Percentiles rank a stretch among this genome's conserved stretches.
Conservation (phyloP, 345 rosid genomes). For the Hibiscus syriacus region DNA sequence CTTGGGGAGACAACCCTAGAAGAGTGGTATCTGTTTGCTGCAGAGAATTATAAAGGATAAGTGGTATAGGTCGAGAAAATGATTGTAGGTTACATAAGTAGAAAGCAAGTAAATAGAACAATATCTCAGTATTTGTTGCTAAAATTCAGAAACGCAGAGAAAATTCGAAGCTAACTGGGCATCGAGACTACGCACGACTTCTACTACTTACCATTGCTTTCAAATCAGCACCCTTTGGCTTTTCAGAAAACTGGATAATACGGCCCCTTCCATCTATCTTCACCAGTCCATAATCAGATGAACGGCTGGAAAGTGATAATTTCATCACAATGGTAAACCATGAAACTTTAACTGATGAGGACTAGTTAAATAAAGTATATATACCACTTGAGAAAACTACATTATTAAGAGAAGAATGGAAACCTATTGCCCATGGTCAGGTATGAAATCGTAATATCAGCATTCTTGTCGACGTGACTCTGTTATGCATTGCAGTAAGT, state of each 20-base stretch:
- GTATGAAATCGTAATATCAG: slow-evolving; percentile 81
- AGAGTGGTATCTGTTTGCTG: slow-evolving; percentile 67
- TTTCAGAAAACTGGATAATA: slow-evolving; percentile 66
- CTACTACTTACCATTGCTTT: slow-evolving; percentile 63
- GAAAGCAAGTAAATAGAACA: neutral
- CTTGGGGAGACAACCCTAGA: slow-evolving; percentile 59
- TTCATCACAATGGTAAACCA: slow-evolving; percentile 7
- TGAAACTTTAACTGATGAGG: neutral
- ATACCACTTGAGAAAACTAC: neutral
- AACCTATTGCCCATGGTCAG: slow-evolving; percentile 63
- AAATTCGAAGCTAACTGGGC: no score
- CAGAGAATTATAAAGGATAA: slow-evolving; percentile 14
- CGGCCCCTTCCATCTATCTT: slow-evolving; percentile 64
- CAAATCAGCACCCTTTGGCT: slow-evolving; percentile 71
- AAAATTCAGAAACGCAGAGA: no score
- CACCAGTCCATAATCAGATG: slow-evolving; percentile 83
- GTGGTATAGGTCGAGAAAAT: neutral
- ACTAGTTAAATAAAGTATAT: neutral
- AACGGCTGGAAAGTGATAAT: slow-evolving; percentile 45
- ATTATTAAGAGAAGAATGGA: slow-evolving; percentile 17
- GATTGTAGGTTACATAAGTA: neutral
- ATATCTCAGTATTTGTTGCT: neutral
- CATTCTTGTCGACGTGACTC: slow-evolving; percentile 71
- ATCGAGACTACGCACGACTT: no score
- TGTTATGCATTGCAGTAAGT: slow-evolving; percentile 30